phyloP scores from a whole-genome alignment of 2,329 filamentous ascomycete species.

The Exophiala sideris region DNA sequence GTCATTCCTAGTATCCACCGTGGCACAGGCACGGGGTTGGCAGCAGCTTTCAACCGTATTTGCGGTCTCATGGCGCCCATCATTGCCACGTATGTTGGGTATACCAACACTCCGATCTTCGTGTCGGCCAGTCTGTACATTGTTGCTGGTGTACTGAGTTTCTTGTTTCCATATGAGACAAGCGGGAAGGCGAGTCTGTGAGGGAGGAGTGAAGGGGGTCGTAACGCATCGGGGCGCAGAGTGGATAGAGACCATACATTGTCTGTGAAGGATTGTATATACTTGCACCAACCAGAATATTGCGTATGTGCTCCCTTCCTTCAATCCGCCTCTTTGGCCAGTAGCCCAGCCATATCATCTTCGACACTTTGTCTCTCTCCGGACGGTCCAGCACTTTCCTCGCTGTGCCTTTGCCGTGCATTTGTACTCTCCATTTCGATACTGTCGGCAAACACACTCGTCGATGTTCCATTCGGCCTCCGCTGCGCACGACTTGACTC shows the following conservation, averaged over 20 bases:
- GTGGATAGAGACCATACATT: neutral
- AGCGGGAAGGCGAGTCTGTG: constrained; percentile 19
- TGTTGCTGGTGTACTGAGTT: constrained; percentile 12
- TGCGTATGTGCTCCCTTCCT: too few relatives aligned
- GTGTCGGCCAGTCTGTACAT: constrained; percentile 38
- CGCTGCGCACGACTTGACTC: constrained; percentile 26
- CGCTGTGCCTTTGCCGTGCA: neutral
- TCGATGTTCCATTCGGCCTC: neutral
- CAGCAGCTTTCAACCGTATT: constrained; percentile 66
- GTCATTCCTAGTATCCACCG: constrained; percentile 63
- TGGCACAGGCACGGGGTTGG: constrained; percentile 70
- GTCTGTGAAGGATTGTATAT: neutral
- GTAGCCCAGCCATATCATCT: neutral
- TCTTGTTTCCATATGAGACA: constrained; percentile 16
- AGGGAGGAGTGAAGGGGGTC: neutral
- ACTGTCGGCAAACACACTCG: neutral
- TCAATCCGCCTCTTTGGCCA: neutral
- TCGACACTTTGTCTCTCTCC: neutral
- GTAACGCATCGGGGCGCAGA: neutral
- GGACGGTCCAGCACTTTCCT: neutral
- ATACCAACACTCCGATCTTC: constrained; percentile 33
- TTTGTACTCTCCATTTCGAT: neutral
- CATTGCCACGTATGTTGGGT: constrained; percentile 30
- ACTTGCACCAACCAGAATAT: too few relatives aligned
- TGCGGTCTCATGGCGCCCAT: constrained; percentile 72